Percentiles rank a stretch among this genome's conserved stretches.
phyloP scores from a whole-genome alignment of 768 basidiomycete genomes.

The Russula virescens region DNA sequence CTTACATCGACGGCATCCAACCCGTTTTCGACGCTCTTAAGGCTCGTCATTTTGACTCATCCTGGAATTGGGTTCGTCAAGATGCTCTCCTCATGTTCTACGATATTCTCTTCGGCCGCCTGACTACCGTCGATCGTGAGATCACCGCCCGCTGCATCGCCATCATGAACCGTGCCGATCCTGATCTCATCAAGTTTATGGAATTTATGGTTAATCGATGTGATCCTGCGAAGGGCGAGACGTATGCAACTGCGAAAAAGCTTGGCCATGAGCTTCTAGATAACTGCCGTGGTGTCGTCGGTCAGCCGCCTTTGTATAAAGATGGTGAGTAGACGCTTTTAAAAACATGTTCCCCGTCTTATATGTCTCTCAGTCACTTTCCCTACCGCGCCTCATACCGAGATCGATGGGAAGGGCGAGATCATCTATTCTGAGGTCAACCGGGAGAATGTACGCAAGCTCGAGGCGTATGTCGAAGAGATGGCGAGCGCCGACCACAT shows the following conservation, averaged over 20 bases:
- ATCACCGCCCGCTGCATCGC: conserved; percentile 96
- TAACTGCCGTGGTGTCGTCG: conserved; percentile 83
- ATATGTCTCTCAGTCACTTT: conserved; percentile 68
- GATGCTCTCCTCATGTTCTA: conserved; percentile 96
- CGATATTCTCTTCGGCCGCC: conserved; percentile 94
- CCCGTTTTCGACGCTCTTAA: conserved; percentile 93
- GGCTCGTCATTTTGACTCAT: conserved; percentile 96
- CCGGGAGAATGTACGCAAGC: conserved; percentile 92
- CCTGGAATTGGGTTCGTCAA: conserved; percentile 99
- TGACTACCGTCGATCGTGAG: conserved; percentile 91
- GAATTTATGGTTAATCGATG: conserved; percentile 88
- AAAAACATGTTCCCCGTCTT: neutral
- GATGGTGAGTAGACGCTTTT: conserved; percentile 58
- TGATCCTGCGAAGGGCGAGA: conserved; percentile 78
- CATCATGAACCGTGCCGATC: conserved; percentile 96
- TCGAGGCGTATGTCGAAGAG: conserved; percentile 96
- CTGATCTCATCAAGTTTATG: conserved; percentile 89
- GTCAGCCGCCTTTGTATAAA: conserved; percentile 85
- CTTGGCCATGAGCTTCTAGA: conserved; percentile 95
- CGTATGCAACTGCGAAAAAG: conserved; percentile 91
- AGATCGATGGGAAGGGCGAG: conserved; percentile 89
- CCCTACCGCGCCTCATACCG: conserved; percentile 95
- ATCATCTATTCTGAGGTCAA: conserved; percentile 94
- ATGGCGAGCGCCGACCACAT: conserved; percentile 96
- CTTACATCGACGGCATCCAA: conserved; percentile 91